phyloP scores from a whole-genome alignment of 2,329 filamentous ascomycete species.

The Diaporthe sp. region DNA sequence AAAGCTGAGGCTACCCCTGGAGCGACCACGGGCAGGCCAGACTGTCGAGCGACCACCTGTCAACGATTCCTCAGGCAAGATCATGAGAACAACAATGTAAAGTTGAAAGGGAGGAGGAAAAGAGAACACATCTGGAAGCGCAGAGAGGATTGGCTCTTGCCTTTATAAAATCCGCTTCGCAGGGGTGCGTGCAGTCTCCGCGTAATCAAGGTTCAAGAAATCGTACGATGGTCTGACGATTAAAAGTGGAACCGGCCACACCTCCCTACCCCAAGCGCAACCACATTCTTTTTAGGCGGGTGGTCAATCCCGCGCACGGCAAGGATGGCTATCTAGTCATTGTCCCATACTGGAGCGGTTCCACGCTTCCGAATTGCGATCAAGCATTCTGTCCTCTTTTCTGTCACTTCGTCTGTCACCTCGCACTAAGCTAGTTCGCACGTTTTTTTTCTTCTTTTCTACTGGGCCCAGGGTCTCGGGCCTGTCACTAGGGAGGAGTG shows the following conservation, averaged over 20 bases:
- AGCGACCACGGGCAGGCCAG: not conserved
- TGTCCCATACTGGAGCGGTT: not conserved
- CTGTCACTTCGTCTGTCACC: not conserved
- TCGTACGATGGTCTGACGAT: slow-evolving; percentile 37
- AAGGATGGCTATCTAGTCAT: not conserved
- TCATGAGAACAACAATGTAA: not conserved
- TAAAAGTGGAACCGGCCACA: slow-evolving; percentile 24
- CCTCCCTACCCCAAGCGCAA: not conserved
- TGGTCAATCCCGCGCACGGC: not conserved
- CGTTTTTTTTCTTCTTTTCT: too few relatives aligned
- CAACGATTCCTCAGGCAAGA: too few relatives aligned
- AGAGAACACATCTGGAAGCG: too few relatives aligned
- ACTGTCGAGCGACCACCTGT: not conserved
- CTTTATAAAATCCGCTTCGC: slow-evolving; percentile 22
- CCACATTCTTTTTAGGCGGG: not conserved
- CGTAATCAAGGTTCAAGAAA: slow-evolving; percentile 9
- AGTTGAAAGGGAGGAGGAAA: not conserved
- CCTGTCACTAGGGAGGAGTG: too few relatives aligned
- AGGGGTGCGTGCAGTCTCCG: slow-evolving; percentile 13
- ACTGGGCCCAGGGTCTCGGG: too few relatives aligned
- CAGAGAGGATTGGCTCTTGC: not conserved
- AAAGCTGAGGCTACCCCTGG: not conserved
- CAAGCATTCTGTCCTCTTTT: not conserved
- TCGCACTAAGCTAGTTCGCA: not conserved
- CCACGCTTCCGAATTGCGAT: not conserved